Evolutionary conservation across 371 early-diverging fungal species (phyloP), one percentile per base, ranked within the genome.

Genomic region (Mucor ambiguus): DNA sequence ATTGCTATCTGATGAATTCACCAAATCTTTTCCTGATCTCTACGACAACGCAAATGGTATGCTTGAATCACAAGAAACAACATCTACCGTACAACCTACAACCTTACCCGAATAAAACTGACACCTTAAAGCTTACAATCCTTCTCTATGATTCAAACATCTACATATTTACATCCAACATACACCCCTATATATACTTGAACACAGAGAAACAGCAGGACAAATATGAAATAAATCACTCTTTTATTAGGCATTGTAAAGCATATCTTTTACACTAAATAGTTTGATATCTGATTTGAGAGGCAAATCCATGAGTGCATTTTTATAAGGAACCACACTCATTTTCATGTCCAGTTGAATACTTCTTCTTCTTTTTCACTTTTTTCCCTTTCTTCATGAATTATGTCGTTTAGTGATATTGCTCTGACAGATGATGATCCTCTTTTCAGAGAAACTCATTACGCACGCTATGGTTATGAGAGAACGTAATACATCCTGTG

Each of bases 21-120:
- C 73, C n/a, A 75, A 80, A 61, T 79, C 79, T 2, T 83, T 80
- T 56, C 83, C 83, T 22, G 81, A 83, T 29, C 69, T 83, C 29
- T 81, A 78, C 52, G 69, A 79, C n/a, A 69, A 77, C 52, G 64
- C 67, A 29, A 41, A 77, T 38, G 52, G 12, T 52, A 61, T 71
- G 64, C 46, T 55, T 10, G 35, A 61, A 61, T 22, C 26, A 38
- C 33, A 58, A 56, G 59, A 65, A 18, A 28, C 55, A 8, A 35
- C 33, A 60, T 46, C 28, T 7, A 52, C 52, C 10, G 16, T 6
- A 26, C 52, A 52, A 28, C 52, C 52, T 4, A 16, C 24, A 26
- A 28, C 52, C 28, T 26, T 26, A 52, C 28, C 52, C 2, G 52
- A 52, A 28, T 28, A 52, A 52, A 52, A 28, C 28, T 28, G 26